These are phyloP conservation scores for Nitzschia putrida DNA, from an alignment of 108 stramenopile genomes.

Conservation along the genomic window DNA sequence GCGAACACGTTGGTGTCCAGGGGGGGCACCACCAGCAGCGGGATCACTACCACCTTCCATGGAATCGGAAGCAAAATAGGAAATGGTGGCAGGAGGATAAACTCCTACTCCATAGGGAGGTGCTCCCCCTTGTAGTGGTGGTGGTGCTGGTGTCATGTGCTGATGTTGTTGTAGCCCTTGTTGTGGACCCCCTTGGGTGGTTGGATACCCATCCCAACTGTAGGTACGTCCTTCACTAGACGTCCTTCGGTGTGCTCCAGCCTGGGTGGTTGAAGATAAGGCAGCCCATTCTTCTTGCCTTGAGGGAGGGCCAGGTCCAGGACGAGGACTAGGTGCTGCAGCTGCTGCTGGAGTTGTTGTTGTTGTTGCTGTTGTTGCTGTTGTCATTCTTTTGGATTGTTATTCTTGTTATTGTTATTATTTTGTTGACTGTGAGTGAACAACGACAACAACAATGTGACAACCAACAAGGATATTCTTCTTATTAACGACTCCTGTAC, in stretches of 20 bases:
- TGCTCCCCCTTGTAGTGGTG: not conserved
- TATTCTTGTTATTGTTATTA: not conserved
- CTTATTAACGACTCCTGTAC: too few species aligned
- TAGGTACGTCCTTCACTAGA: too few species aligned
- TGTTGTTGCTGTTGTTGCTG: not conserved
- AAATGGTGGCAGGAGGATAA: conserved; percentile 8
- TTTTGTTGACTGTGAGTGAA: not conserved
- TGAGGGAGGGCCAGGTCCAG: too few species aligned
- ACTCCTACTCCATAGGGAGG: conserved; percentile 1
- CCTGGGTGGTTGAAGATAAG: not conserved
- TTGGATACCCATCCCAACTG: not conserved
- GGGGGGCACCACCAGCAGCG: not conserved
- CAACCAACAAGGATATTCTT: too few species aligned
- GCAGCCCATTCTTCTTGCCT: too few species aligned
- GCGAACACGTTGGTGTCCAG: conserved; percentile 6
- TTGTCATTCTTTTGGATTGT: too few species aligned
- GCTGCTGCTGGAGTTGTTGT: not conserved
- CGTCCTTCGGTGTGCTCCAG: not conserved
- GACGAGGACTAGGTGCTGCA: too few species aligned
- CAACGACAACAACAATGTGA: too few species aligned
- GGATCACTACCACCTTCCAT: not conserved
- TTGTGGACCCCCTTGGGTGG: not conserved
- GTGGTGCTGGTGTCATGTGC: not conserved
- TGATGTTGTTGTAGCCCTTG: not conserved
- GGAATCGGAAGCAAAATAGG: not conserved